These are phyloP conservation scores for Cercospora berteroae DNA, from an alignment of 2,329 filamentous ascomycete species.

Conservation along the genomic window DNA sequence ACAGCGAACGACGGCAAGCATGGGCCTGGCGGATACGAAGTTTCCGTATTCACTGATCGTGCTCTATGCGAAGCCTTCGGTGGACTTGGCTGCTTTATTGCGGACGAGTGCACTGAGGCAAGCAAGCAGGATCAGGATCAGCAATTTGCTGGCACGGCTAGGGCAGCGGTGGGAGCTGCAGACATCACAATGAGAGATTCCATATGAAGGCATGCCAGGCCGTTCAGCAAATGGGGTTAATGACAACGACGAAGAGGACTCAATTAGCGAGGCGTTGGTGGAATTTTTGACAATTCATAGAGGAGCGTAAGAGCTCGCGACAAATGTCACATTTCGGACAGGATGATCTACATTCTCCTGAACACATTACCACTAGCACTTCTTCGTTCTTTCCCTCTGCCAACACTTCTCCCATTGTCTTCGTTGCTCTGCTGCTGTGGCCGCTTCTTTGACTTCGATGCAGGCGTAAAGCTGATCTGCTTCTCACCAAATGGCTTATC, in stretches of 20 bases:
- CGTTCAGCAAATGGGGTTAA: background rate
- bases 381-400: slow-evolving; percentile 52
- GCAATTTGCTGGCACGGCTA: background rate
- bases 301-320: background rate
- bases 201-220: background rate
- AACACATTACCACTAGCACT: slow-evolving; percentile 77
- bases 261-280: slow-evolving; percentile 1
- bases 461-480: slow-evolving; percentile 71
- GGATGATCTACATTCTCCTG: slow-evolving; percentile 56
- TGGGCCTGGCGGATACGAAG: slow-evolving; percentile 76
- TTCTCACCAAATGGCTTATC: slow-evolving; percentile 53
- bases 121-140: background rate
- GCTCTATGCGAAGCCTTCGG: slow-evolving; percentile 87
- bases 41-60: slow-evolving; percentile 76
- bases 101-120: background rate
- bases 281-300: background rate
- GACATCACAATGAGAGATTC: background rate
- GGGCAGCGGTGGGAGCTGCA: background rate
- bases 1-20: slow-evolving; percentile 65
- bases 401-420: slow-evolving; percentile 33
- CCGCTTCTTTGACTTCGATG: slow-evolving; percentile 43
- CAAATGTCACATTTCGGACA: background rate
- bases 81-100: slow-evolving; percentile 79
- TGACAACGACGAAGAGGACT: background rate
- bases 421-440: slow-evolving; percentile 31